phyloP scores from a whole-genome alignment of 495 filamentous ascomycete genomes.

The Aspergillus nanangensis region DNA sequence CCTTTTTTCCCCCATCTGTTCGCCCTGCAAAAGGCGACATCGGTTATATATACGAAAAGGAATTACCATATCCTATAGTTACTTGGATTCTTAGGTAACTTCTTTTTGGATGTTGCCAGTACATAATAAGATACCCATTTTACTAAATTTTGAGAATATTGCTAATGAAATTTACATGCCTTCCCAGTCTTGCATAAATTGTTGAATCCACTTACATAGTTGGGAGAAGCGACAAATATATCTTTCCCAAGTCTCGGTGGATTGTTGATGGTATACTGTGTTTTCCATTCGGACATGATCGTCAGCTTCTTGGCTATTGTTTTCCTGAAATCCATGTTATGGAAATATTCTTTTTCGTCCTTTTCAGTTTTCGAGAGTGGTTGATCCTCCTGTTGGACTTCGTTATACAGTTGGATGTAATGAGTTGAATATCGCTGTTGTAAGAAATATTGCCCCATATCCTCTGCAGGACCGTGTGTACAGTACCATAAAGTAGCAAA shows the following conservation, averaged over 20 bases:
- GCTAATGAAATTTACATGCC: too few relatives aligned
- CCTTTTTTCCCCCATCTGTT: too few relatives aligned
- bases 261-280: slow-evolving; percentile 11
- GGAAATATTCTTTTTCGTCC: slow-evolving; percentile 19
- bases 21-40: too few relatives aligned
- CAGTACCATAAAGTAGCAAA: slow-evolving; percentile 15
- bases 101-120: too few relatives aligned
- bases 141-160: too few relatives aligned
- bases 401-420: slow-evolving; percentile 13
- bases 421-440: slow-evolving; percentile 12
- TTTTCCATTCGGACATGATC: slow-evolving; percentile 20
- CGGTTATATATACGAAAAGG: too few relatives aligned
- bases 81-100: too few relatives aligned
- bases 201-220: slow-evolving; percentile 19
- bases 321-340: slow-evolving; percentile 11
- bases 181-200: slow-evolving; percentile 14
- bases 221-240: slow-evolving; percentile 20
- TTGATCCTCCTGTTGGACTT: slow-evolving; percentile 15
- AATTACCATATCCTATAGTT: too few relatives aligned
- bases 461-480: slow-evolving; percentile 8
- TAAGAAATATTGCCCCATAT: slow-evolving; percentile 10
- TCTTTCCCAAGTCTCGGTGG: slow-evolving; percentile 15
- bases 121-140: too few relatives aligned
- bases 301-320: slow-evolving; percentile 24
- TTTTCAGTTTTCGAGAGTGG: slow-evolving; percentile 14